phyloP scores from a whole-genome alignment of 495 filamentous ascomycete species.

The Umbilicaria muhlenbergii region DNA sequence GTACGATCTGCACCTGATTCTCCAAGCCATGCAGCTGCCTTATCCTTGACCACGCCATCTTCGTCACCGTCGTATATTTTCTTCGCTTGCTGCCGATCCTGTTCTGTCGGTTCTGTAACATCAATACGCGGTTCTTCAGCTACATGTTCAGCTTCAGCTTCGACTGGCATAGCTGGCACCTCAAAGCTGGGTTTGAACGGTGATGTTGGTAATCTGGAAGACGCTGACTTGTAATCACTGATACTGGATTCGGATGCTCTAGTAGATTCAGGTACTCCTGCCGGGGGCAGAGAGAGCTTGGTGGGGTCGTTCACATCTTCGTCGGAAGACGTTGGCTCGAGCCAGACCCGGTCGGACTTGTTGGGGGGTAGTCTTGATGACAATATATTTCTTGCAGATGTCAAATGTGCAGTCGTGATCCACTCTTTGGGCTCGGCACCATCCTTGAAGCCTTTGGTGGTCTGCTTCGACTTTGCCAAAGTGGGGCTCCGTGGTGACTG shows the following conservation, averaged over 20 bases:
- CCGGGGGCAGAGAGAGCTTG: conserved; percentile 25
- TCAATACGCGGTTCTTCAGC: conserved; percentile 1
- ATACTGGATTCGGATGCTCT: conserved; percentile 24
- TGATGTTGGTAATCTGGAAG: conserved; percentile 11
- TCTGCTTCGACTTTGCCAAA: not conserved
- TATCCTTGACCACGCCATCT: conserved; percentile 55
- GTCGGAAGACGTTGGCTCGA: conserved; percentile 24
- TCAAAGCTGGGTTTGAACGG: conserved; percentile 10
- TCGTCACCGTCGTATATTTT: conserved; percentile 81
- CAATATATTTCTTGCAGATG: conserved; percentile 2
- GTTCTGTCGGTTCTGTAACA: conserved; percentile 27
- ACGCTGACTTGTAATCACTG: conserved; percentile 32
- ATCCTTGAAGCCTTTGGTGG: no score
- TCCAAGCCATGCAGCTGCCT: conserved; percentile 81
- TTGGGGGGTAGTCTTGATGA: not conserved
- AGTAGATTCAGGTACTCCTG: conserved; percentile 22
- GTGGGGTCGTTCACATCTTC: conserved; percentile 23
- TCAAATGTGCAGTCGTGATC: conserved; percentile 1
- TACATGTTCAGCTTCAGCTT: conserved; percentile 15
- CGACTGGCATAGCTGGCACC: no score
- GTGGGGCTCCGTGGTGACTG: not conserved
- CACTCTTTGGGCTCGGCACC: not conserved
- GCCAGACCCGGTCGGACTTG: conserved; percentile 8
- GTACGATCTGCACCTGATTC: conserved; percentile 51
- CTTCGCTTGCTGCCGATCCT: conserved; percentile 55